Evolutionary conservation across 2,329 filamentous ascomycete species (phyloP), one percentile per base, ranked within the genome.

Genomic region (Colletotrichum filicis): DNA sequence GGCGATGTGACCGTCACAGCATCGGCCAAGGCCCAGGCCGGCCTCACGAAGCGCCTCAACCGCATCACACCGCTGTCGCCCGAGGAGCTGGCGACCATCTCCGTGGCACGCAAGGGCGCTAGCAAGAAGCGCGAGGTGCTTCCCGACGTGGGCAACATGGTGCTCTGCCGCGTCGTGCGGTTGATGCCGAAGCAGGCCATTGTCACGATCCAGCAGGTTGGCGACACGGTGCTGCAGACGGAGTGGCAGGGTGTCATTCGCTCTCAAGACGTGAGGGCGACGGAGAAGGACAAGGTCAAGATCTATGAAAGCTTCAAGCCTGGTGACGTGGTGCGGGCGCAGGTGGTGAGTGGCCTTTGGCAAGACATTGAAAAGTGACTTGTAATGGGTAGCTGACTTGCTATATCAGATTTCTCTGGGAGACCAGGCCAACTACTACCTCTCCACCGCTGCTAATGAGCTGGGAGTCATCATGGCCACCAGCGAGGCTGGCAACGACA

Each of bases 211-310:
- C 89, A 98, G 73, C 93, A 96, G 72, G 93, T 98, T 30, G 91
- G 93, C 70, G 88, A 92, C 78, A 89, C 88, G 12, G 92, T 94
- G 53, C 87, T 94, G 74, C 89, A 93, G 76, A 93, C 94, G 63
- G 93, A 95, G 77, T 97, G 95, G 89, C 93, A 95, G 83, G 95
- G 94, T 5, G 85, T 97, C 74, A 95, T 98, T 73, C 90, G 95
- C 22, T 91, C 92, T 75, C 96, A 98, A 84, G 97, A 99, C 80
- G 94, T 99, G 42, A 89, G 97, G 68, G 95, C 95, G 3, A 98
- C 97, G 22, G 97, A 99, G 85, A 98, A 98, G 85, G 97, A 98
- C 81, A 94, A 94, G 77, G 94, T 98, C 56, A 94, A 93, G 81
- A 94, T 98, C 75, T 92, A 94, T 76, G 95, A 98, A 81, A 94